Conservation (phyloP, 148 eudicot genomes). For the Silene conica region DNA sequence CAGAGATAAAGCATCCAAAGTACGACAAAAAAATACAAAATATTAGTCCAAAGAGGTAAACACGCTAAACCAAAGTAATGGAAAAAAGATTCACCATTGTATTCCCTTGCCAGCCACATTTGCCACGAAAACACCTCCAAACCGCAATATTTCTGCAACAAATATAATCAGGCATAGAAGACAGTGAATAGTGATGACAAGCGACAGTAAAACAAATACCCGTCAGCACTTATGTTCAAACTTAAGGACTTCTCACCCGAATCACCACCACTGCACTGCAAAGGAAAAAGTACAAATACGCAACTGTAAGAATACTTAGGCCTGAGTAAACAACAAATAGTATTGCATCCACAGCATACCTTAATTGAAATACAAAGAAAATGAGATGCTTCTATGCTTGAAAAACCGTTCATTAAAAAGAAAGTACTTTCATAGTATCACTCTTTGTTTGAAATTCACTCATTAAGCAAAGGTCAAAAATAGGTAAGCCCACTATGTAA, state of each 20-base stretch:
- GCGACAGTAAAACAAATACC: slow-evolving; percentile 35
- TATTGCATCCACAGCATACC: neutral
- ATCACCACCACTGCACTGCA: slow-evolving; percentile 78
- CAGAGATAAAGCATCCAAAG: neutral
- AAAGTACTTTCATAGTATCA: neutral
- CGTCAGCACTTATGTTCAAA: slow-evolving; percentile 46
- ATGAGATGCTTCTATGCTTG: neutral
- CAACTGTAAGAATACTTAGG: neutral
- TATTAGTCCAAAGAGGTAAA: neutral
- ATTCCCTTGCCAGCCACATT: slow-evolving; percentile 78
- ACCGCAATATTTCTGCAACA: slow-evolving; percentile 44
- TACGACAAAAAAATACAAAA: neutral
- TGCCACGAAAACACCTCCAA: slow-evolving; percentile 69
- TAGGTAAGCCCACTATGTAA: neutral
- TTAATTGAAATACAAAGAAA: neutral
- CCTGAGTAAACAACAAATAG: slow-evolving; percentile 5
- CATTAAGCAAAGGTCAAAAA: neutral
- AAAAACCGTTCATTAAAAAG: neutral
- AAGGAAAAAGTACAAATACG: slow-evolving; percentile 8
- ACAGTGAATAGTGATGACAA: neutral
- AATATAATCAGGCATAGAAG: slow-evolving; percentile 4
- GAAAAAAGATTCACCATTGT: slow-evolving; percentile 31
- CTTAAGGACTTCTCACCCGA: slow-evolving; percentile 49
- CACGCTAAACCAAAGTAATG: neutral
- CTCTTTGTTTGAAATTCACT: neutral